Evolutionary conservation across 2,329 filamentous ascomycete species (phyloP).

Genomic region (Penicillium concentricum): DNA sequence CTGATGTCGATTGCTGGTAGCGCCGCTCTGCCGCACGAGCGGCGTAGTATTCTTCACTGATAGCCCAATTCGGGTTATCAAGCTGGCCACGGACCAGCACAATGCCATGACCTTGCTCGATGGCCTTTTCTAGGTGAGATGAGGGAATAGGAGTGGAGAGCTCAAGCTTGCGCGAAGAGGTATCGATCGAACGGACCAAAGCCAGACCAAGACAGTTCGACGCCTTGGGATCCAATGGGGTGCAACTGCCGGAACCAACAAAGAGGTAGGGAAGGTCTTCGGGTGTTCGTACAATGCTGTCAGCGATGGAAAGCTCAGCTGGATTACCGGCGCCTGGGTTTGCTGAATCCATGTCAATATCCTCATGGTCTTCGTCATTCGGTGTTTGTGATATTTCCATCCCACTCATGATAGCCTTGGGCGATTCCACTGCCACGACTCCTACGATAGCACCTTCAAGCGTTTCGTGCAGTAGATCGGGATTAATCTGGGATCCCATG

Average conservation of each 20-base stretch:
- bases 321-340: neutral
- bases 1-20: conserved; percentile 26
- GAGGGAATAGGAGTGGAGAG: conserved; percentile 50
- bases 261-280: conserved; percentile 54
- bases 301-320: neutral
- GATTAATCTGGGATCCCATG: conserved; percentile 50
- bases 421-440: conserved; percentile 50
- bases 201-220: conserved; percentile 53
- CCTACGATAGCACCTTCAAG: conserved; percentile 57
- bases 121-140: conserved; percentile 28
- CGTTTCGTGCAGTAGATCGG: conserved; percentile 50
- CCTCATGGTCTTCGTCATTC: conserved; percentile 11
- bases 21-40: conserved; percentile 38
- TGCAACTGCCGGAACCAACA: conserved; percentile 41
- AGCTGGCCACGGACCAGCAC: conserved; percentile 50
- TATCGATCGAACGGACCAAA: conserved; percentile 45
- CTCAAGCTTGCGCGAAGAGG: conserved; percentile 41
- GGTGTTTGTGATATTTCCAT: conserved; percentile 4
- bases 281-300: conserved; percentile 42
- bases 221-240: conserved; percentile 47
- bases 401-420: conserved; percentile 29
- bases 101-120: conserved; percentile 40
- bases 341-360: conserved; percentile 21
- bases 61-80: conserved; percentile 47
- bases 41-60: conserved; percentile 44